phyloP scores from a whole-genome alignment of 2,329 filamentous ascomycete genomes.

The Botrytis paeoniae region DNA sequence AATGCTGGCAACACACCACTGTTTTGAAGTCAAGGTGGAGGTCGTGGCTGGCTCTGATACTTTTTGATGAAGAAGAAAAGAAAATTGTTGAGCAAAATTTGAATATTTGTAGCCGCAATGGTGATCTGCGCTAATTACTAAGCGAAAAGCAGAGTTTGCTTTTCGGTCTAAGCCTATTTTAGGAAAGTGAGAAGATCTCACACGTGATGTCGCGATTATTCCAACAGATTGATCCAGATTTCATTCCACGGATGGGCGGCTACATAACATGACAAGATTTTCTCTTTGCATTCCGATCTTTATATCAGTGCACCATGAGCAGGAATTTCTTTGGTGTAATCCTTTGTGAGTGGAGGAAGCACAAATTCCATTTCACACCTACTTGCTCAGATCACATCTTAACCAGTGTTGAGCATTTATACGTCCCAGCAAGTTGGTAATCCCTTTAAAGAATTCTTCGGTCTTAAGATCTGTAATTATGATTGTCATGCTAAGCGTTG shows the following conservation, averaged over 20 bases:
- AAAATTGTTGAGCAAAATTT: slow-evolving; percentile 18
- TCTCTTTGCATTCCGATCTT: slow-evolving; percentile 7
- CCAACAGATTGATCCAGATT: background rate
- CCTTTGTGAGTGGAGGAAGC: background rate
- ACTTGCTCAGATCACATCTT: background rate
- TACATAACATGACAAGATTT: background rate
- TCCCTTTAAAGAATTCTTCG: background rate
- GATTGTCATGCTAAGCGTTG: background rate
- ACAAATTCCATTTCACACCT: background rate
- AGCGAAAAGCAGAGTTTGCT: background rate
- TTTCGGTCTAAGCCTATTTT: background rate
- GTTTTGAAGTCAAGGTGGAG: slow-evolving; percentile 55
- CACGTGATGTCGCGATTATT: background rate
- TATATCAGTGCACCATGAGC: background rate
- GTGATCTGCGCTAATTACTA: slow-evolving; percentile 12
- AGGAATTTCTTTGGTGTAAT: background rate
- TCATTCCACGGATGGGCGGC: background rate
- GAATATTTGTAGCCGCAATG: slow-evolving; percentile 5
- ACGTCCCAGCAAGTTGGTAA: background rate
- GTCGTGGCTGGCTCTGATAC: slow-evolving; percentile 67
- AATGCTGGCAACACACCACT: slow-evolving; percentile 68
- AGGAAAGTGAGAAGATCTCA: rapidly evolving
- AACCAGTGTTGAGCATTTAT: background rate
- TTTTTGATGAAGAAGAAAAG: slow-evolving; percentile 54
- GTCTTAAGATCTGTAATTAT: background rate